Evolutionary conservation across 148 eudicot genomes (phyloP), one percentile per base, ranked within the genome.

Genomic region (Vaccinium vitisidaea): DNA sequence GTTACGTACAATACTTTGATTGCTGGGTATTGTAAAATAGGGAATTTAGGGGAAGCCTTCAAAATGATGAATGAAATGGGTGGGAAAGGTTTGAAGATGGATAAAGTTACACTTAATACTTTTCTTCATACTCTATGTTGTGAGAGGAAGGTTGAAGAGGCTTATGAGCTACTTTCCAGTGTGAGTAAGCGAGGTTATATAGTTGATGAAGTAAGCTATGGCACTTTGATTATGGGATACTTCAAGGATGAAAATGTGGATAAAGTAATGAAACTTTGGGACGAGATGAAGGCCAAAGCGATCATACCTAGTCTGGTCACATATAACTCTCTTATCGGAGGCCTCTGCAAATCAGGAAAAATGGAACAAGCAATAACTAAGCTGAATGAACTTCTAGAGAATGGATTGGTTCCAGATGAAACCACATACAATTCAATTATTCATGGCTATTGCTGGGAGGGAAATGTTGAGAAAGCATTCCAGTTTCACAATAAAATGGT

Each of bases 381-480:
- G 86, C 83, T 96, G 88, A 92, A 94, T 85, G 98, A 95, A 81
- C 93, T 95, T 52, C 25, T 94, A 82, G 94, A 91, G 82, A 90
- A 86, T 75, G 98, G 96, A 13, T 83, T 95, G 81, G 86, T 92
- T 84, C 98, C 98, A 0, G 90, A 93, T 86, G 95, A 93, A 80
- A 94, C 88, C 32, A 96, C 98, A 13, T 94, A 90, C 82, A 96
- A 96, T 84, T 88, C 94, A 13, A 94, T 96, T 70, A 94, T 96
- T 76, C 96, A 90, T 80, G 98, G 98, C 53, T 94, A 89, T 58
- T 96, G 98, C 82, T 91, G 90, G 98, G 95, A 91, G 87, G 92
- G 98, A 81, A 91, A 93, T 82, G 82, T 93, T 81, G 98, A 96
- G 89, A 89, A 90, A 87, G 98, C 98, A 54, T 96, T 94, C 90